These are phyloP conservation scores for Cochlearia excelsa DNA, from an alignment of 345 rosid genomes.

Conservation along the genomic window DNA sequence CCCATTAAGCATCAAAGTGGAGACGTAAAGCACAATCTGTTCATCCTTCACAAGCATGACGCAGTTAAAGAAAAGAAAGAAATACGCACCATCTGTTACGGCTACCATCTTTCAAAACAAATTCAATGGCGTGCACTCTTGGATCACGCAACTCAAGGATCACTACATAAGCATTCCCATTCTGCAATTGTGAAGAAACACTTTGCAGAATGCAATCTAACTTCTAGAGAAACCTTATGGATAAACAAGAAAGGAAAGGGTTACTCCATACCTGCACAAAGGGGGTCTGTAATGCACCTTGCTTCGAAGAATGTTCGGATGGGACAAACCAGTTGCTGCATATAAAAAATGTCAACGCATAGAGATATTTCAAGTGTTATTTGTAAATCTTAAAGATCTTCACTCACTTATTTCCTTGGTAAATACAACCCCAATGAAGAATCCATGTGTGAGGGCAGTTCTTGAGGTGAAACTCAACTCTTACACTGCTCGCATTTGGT, in stretches of 20 bases:
- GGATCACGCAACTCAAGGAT: conserved; percentile 54
- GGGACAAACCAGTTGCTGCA: conserved; percentile 57
- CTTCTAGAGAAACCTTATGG: conserved; percentile 5
- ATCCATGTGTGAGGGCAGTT: conserved; percentile 54
- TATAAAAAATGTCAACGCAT: conserved; percentile 26
- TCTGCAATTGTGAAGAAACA: conserved; percentile 36
- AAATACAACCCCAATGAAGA: conserved; percentile 64
- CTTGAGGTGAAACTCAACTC: conserved; percentile 56
- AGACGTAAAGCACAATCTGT: conserved; percentile 8
- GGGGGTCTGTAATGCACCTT: conserved; percentile 60
- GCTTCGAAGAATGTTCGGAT: conserved; percentile 42
- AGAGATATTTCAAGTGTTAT: neutral
- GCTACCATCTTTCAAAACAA: conserved; percentile 56
- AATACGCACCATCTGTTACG: conserved; percentile 49
- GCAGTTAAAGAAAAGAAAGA: conserved; percentile 1
- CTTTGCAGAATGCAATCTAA: neutral
- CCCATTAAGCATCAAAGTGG: conserved; percentile 18
- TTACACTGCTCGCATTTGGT: conserved; percentile 44
- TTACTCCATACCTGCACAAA: conserved; percentile 37
- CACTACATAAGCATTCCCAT: conserved; percentile 43
- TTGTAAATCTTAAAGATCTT: conserved; percentile 1
- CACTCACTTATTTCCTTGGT: conserved; percentile 49
- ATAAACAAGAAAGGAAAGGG: conserved; percentile 9
- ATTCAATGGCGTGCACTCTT: conserved; percentile 49
- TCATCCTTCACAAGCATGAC: conserved; percentile 18